A percentile compares a stretch with the other conserved stretches of the same genome.
phyloP scores from a whole-genome alignment of 257 asterid genomes.

The Penstemon newberryi region DNA sequence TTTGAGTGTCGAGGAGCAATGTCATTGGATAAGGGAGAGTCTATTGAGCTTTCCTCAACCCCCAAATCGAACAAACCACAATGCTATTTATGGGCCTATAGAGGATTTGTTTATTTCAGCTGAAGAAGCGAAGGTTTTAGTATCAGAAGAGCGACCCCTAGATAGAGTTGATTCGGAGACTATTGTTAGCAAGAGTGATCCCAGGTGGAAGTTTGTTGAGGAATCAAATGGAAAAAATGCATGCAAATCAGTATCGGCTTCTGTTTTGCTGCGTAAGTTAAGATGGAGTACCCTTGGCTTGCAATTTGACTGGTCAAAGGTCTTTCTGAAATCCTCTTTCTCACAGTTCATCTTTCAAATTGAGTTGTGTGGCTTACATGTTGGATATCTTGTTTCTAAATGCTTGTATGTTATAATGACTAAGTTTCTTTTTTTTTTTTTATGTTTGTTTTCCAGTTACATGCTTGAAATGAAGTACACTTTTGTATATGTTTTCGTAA shows the following conservation, averaged over 20 bases:
- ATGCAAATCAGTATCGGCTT: conserved; percentile 62
- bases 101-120: conserved; percentile 70
- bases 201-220: conserved; percentile 54
- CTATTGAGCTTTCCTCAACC: conserved; percentile 83
- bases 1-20: conserved; percentile 70
- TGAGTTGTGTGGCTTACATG: neutral
- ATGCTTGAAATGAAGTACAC: neutral
- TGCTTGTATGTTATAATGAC: conserved; percentile 16
- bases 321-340: conserved; percentile 50
- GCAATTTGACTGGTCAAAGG: conserved; percentile 99
- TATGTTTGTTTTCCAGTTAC: neutral
- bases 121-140: conserved; percentile 53
- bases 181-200: conserved; percentile 28
- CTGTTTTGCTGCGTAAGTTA: conserved; percentile 95
- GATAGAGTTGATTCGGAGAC: conserved; percentile 31
- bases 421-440: neutral
- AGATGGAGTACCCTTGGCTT: conserved; percentile 99
- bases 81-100: conserved; percentile 79
- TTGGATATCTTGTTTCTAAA: conserved; percentile 4
- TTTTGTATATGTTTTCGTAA: neutral
- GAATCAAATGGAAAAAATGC: conserved; percentile 38
- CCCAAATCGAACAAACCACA: conserved; percentile 88
- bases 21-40: conserved; percentile 84
- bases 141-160: conserved; percentile 38
- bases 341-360: conserved; percentile 26